Base-by-base conservation (phyloP, 2,329 filamentous ascomycete genomes). In the Thermoascus crustaceus region DNA sequence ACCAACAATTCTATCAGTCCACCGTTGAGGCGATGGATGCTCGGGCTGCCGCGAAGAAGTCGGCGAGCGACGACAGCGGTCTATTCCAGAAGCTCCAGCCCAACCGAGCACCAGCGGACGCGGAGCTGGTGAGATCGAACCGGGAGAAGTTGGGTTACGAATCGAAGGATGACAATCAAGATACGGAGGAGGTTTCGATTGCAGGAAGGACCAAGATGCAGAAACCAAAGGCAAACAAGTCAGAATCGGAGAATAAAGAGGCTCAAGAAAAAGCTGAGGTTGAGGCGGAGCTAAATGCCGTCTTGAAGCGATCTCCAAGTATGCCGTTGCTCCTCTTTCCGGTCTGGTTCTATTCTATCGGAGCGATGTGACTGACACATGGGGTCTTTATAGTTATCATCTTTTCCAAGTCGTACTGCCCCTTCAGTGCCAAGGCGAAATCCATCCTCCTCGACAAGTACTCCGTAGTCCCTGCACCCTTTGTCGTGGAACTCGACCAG, bases 361-460 rank as follows among this genome's bases (percentile, higher is more conserved):
- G 38, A 16, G 7, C 8, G 37, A n/a, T n/a, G 20, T 27, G 17
- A 19, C 29, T 38, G 20, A 39, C 17, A 25, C 35, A 35, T 47
- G 34, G 11, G 30, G 30, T 13, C 11, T 25, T 17, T 37, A 5
- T 46, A 91, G 86, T 96, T 41, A 84, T 95, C 57, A 85, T 98
- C 50, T 96, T 96, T 67, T 94, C 87, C 45, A 96, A 98, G 63
- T 77, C 83, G 1, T 94, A 89, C 65, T 98, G 91, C 61, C 86
- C 83, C 1, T 81, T 76, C 64, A 95, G 87, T 34, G 82, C 79
- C 55, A 79, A 78, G 48, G 91, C 91, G 30, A 98, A 98, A 64
- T 70, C 72, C 27, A 75, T 96, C 37, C 75, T 98, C 25, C 76
- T 94, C 26, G 77, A 88, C 14, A 80, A 82, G 49, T 96, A 96